Base-by-base conservation (phyloP, 1,284 basidiomycete species). In the Cutaneotrichosporon cutaneum region DNA sequence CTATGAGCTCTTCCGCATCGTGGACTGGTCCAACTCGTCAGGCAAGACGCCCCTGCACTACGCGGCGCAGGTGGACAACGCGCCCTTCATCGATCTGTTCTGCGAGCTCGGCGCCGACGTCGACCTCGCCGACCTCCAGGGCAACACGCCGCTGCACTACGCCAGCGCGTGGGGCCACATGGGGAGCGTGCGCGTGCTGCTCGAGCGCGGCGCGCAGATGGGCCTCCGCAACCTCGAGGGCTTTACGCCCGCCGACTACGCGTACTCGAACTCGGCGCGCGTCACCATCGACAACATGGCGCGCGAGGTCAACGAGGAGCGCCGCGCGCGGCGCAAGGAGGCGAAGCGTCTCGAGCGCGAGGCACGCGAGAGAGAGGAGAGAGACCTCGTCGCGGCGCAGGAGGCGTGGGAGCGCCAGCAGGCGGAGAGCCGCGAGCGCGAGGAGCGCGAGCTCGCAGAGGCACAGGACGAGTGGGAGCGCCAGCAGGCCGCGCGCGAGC, bases 101-200 rank as follows among this genome's bases (percentile, higher is more conserved):
- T 89, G 90, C 72, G 92, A 94, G 75, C 79, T 91, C 21, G 91
- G 88, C 3, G 92, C 93, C 16, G 92, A 96, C 77, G 83, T 89
- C 62, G 89, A 95, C 78, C 80, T 95, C 56, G 84, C 92, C 10
- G 94, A 97, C 80, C 85, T 92, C 61, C 86, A 90, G 76, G 94
- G 94, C 33, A 95, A 96, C 73, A 91, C 92, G 0, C 88, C 94
- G 16, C 80, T 97, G 57, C 94, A 98, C 76, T 94, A 93, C 56
- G 79, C 76, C 4, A 63, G 64, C 1, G 76, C 75, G 4, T 78
- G 72, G 71, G 71, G 76, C 48, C 60, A 81, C 60, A 51, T 72
- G 13, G 75, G 92, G 85, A 85, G 92, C 39, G 87, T 96, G 4
- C 90, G 91, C 77, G 80, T 93, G 18, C 83, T 98, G 45, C 90